Percentiles rank a stretch among this genome's conserved stretches.
Conservation (phyloP, 2,329 filamentous ascomycete genomes). For the Orbilia brochopaga region DNA sequence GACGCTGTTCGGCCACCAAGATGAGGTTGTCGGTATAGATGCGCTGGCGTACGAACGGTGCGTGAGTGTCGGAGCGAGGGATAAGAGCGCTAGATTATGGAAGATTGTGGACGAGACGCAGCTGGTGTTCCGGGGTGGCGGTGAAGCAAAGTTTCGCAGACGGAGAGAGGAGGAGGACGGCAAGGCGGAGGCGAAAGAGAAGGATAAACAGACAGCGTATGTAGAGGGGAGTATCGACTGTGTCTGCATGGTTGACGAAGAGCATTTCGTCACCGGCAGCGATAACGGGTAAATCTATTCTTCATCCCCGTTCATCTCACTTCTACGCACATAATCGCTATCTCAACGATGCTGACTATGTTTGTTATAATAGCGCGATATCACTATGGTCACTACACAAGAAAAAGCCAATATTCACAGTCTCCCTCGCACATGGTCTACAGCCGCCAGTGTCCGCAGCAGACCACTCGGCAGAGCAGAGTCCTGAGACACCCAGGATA, state of each 20-base stretch:
- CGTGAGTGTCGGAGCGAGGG: constrained; percentile 85
- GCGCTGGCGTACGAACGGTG: constrained; percentile 85
- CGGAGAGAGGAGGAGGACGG: constrained; percentile 59
- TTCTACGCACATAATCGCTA: background rate
- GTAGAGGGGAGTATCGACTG: constrained; percentile 87
- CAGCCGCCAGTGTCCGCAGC: constrained; percentile 73
- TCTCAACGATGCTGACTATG: background rate
- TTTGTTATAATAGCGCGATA: constrained; percentile 63
- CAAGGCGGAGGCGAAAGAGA: constrained; percentile 41
- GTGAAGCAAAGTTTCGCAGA: constrained; percentile 59
- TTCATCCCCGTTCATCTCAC: background rate
- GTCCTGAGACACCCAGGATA: constrained; percentile 68
- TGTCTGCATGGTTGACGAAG: constrained; percentile 85
- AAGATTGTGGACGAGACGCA: constrained; percentile 96
- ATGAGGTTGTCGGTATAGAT: constrained; percentile 82
- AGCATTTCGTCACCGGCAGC: constrained; percentile 87
- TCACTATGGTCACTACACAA: constrained; percentile 88
- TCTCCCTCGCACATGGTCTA: constrained; percentile 82
- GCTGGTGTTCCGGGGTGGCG: constrained; percentile 89
- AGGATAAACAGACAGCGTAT: constrained; percentile 56
- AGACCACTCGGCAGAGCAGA: constrained; percentile 73
- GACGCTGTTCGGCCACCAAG: constrained; percentile 94
- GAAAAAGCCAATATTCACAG: constrained; percentile 87
- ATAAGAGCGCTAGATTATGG: constrained; percentile 91
- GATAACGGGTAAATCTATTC: constrained; percentile 74